phyloP scores from a whole-genome alignment of 306 rosid species.

The Pyrus betulifolia region DNA sequence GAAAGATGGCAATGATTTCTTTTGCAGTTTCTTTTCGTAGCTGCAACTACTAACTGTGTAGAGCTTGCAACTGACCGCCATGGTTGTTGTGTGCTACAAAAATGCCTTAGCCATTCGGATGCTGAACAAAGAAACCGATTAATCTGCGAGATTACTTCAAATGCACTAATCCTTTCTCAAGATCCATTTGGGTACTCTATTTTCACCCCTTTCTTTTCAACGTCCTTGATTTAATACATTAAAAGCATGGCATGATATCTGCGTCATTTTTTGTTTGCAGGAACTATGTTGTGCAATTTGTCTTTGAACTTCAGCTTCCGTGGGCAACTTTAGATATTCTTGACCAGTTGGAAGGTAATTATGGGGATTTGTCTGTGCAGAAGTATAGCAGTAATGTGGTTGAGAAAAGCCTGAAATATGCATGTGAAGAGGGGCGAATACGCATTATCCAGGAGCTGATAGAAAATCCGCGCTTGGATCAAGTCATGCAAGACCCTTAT shows the following conservation, averaged over 20 bases:
- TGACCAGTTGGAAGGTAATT: constrained; percentile 39
- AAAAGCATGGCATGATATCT: not conserved
- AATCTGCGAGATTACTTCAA: constrained; percentile 31
- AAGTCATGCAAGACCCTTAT: constrained; percentile 50
- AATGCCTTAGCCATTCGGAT: constrained; percentile 39
- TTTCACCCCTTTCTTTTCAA: not conserved
- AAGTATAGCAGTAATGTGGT: constrained; percentile 55
- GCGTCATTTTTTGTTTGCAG: constrained; percentile 14
- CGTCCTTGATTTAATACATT: not conserved
- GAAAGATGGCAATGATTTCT: not conserved
- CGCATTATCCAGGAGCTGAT: constrained; percentile 34
- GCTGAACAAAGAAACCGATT: constrained; percentile 27
- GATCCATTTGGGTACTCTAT: constrained; percentile 48
- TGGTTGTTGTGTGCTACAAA: constrained; percentile 59
- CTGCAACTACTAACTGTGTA: constrained; percentile 41
- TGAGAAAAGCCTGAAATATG: constrained; percentile 36
- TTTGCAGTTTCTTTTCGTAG: constrained; percentile 46
- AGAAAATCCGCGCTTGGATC: constrained; percentile 25
- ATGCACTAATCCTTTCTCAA: constrained; percentile 46
- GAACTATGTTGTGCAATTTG: constrained; percentile 58
- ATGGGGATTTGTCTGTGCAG: constrained; percentile 41
- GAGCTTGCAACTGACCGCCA: constrained; percentile 53
- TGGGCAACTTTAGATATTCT: constrained; percentile 33
- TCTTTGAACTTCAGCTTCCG: constrained; percentile 35
- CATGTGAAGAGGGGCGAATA: constrained; percentile 13